phyloP scores from a whole-genome alignment of 2,329 filamentous ascomycete genomes.

The Talaromyces sp. region DNA sequence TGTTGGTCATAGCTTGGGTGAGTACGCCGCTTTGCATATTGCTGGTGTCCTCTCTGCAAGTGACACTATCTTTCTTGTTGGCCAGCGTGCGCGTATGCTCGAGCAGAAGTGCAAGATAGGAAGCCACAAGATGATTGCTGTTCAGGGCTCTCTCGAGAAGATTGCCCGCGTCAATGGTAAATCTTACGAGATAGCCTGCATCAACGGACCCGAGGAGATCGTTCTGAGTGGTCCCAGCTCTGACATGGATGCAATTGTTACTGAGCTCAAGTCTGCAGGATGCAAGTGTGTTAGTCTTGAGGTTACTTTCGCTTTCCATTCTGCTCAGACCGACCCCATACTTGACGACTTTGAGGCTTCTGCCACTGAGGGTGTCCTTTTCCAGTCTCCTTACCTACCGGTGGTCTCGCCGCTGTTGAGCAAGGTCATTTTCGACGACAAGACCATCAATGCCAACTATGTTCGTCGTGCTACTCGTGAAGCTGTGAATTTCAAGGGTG shows the following conservation, averaged over 20 bases:
- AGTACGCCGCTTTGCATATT: slow-evolving; percentile 37
- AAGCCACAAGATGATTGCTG: slow-evolving; percentile 64
- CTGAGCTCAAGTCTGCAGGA: slow-evolving; percentile 47
- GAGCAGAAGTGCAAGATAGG: slow-evolving; percentile 62
- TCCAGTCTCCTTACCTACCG: slow-evolving; percentile 39
- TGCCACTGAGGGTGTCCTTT: slow-evolving; percentile 42
- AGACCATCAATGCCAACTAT: slow-evolving; percentile 53
- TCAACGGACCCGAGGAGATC: slow-evolving; percentile 71
- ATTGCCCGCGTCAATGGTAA: slow-evolving; percentile 46
- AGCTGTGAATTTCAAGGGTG: slow-evolving; percentile 65
- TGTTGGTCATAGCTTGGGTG: slow-evolving; percentile 37
- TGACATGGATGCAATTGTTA: slow-evolving; percentile 53
- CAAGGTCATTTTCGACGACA: slow-evolving; percentile 33
- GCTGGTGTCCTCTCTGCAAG: slow-evolving; percentile 35
- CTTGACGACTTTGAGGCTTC: slow-evolving; percentile 57
- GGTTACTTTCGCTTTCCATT: slow-evolving; percentile 65
- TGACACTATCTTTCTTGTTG: slow-evolving; percentile 62
- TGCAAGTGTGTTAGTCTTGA: slow-evolving; percentile 62
- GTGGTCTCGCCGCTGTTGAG: slow-evolving; percentile 47
- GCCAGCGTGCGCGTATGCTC: slow-evolving; percentile 62
- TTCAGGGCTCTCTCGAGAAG: slow-evolving; percentile 39
- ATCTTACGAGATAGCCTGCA: slow-evolving; percentile 60
- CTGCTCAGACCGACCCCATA: slow-evolving; percentile 62
- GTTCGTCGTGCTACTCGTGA: slow-evolving; percentile 64
- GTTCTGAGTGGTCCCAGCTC: slow-evolving; percentile 63